A percentile compares a stretch with the other conserved stretches of the same genome.
Conservation (phyloP, 192 early-diverging fungal species). For the Umbelopsis sp. region DNA sequence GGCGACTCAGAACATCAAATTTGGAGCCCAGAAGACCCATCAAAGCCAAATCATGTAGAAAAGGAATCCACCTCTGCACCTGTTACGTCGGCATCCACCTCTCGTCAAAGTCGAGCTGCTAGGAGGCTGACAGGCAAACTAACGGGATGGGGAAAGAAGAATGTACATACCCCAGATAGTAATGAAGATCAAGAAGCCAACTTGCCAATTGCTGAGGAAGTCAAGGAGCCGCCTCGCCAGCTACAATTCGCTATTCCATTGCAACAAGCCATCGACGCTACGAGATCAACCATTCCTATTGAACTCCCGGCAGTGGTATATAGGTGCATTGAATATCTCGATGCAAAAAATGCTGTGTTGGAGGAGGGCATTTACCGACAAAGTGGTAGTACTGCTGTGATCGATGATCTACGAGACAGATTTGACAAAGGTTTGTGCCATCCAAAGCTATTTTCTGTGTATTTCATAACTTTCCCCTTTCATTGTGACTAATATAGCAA, state of each 20-base stretch:
- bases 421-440: constrained; percentile 60
- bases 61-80: neutral
- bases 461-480: neutral
- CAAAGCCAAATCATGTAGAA: neutral
- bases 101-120: neutral
- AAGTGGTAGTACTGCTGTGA: constrained; percentile 75
- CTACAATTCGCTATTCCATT: constrained; percentile 82
- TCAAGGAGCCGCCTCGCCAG: neutral
- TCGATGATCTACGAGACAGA: constrained; percentile 71
- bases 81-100: neutral
- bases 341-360: constrained; percentile 79
- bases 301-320: constrained; percentile 91
- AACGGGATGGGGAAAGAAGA: neutral
- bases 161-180: constrained; percentile 1
- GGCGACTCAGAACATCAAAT: neutral
- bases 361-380: constrained; percentile 97
- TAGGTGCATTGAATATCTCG: constrained; percentile 95
- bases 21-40: neutral
- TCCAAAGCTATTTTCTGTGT: neutral
- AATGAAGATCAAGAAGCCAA: constrained; percentile 17
- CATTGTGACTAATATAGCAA: neutral
- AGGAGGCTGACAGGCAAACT: neutral
- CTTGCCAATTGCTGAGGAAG: constrained; percentile 1
- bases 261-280: constrained; percentile 71
- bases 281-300: constrained; percentile 72